Conservation (phyloP, 257 asterid species). For the Capsicum chinense region DNA sequence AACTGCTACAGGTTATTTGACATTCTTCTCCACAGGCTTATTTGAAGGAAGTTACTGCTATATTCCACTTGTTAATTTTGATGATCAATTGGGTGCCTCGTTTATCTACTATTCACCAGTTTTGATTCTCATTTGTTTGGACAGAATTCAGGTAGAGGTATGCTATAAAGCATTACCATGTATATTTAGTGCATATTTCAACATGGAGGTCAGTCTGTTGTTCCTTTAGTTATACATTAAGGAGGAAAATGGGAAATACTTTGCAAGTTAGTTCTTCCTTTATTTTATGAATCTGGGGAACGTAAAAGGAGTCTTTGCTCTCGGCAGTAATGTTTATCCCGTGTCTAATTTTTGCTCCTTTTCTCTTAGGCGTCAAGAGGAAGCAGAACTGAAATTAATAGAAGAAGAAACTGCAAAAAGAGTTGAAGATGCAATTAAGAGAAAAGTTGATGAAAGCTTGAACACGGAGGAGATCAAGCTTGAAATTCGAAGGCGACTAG, state of each 20-base stretch:
- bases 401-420: constrained; percentile 97
- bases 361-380: constrained; percentile 80
- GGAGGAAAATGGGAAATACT: constrained; percentile 41
- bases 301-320: constrained; percentile 26
- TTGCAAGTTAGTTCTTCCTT: constrained; percentile 33
- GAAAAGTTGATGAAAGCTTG: constrained; percentile 82
- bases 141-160: constrained; percentile 95
- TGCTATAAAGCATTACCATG: constrained; percentile 85
- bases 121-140: constrained; percentile 90
- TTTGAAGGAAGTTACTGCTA: constrained; percentile 88
- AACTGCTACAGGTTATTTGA: constrained; percentile 64
- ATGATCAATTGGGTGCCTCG: constrained; percentile 79
- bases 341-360: constrained; percentile 39
- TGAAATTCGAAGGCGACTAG: constrained; percentile 66
- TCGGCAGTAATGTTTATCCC: constrained; percentile 1
- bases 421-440: constrained; percentile 72
- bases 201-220: constrained; percentile 88
- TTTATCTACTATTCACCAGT: constrained; percentile 84
- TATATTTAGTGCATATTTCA: constrained; percentile 69
- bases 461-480: constrained; percentile 60
- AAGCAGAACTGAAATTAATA: constrained; percentile 82
- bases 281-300: constrained; percentile 31
- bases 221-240: constrained; percentile 54
- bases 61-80: constrained; percentile 60
- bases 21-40: constrained; percentile 80